Percentiles rank a stretch among this genome's conserved stretches.
Conservation (phyloP, 139 green algal species). For the Chlorella ohadii region DNA sequence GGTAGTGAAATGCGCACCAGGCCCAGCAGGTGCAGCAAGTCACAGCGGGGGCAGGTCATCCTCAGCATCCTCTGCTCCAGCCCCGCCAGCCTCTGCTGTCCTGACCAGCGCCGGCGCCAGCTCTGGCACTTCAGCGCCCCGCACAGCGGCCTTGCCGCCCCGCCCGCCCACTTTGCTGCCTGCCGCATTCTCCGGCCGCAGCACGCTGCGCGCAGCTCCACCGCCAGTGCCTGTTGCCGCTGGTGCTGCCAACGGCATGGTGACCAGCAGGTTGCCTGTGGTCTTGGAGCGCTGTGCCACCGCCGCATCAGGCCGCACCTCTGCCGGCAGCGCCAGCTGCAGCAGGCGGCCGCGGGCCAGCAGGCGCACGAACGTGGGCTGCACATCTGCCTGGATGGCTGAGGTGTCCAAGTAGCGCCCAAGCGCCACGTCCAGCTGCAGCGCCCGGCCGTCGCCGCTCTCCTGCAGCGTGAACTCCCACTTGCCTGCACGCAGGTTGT, state of each 20-base stretch:
- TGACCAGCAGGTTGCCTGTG: constrained; percentile 77
- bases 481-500: constrained; percentile 37
- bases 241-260: constrained; percentile 74
- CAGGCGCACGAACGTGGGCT: constrained; percentile 76
- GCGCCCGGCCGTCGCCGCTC: constrained; percentile 50
- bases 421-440: constrained; percentile 83
- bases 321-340: constrained; percentile 80
- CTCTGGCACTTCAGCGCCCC: neutral
- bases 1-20: too few relatives aligned
- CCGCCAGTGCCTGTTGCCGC: neutral
- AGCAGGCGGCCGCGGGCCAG: constrained; percentile 89
- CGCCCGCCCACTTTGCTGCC: neutral
- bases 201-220: neutral
- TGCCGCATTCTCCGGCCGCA: neutral
- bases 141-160: neutral
- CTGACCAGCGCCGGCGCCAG: constrained; percentile 1
- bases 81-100: neutral
- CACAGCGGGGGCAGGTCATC: constrained; percentile 8
- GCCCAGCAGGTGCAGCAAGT: neutral
- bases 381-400: constrained; percentile 86
- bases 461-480: constrained; percentile 84
- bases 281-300: constrained; percentile 66
- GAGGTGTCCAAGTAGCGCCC: constrained; percentile 84
- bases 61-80: neutral
- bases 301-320: constrained; percentile 73